phyloP scores from a whole-genome alignment of 2,329 filamentous ascomycete genomes.

The Diaporthe humulicola region DNA sequence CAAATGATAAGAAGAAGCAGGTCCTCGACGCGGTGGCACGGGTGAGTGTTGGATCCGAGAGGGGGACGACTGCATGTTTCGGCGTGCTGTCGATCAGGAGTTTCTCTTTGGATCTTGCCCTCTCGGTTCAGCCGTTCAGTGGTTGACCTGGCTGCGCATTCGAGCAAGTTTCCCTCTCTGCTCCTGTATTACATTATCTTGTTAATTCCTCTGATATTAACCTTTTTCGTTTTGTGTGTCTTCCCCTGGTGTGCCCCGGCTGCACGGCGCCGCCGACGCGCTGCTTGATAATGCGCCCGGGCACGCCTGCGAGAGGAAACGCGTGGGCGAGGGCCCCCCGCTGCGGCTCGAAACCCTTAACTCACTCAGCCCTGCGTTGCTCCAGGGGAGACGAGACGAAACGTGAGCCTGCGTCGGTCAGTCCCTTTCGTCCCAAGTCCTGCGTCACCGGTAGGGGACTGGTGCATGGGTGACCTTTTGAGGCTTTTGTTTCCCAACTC shows the following conservation, averaged over 20 bases:
- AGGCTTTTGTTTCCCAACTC: neutral
- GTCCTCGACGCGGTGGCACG: conserved; percentile 1
- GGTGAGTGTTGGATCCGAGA: conserved; percentile 5
- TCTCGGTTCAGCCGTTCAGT: neutral
- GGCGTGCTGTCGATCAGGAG: conserved; percentile 25
- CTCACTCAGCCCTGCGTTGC: conserved; percentile 19
- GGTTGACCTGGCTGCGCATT: too few relatives aligned
- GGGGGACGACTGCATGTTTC: conserved; percentile 11
- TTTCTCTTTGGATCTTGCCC: conserved; percentile 3
- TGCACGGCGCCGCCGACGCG: neutral
- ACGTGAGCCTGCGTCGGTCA: conserved; percentile 30
- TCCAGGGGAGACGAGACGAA: conserved; percentile 12
- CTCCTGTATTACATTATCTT: neutral
- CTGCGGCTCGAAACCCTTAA: neutral
- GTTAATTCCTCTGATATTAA: neutral
- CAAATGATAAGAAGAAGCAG: neutral
- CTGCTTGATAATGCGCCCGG: neutral
- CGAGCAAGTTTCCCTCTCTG: too few relatives aligned
- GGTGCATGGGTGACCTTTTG: neutral
- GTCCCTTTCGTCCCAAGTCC: conserved; percentile 26
- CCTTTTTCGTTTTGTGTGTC: neutral
- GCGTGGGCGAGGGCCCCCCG: neutral
- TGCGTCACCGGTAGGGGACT: neutral
- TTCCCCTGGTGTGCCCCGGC: neutral
- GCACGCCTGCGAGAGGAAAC: neutral